Evolutionary conservation across 2,329 filamentous ascomycete genomes (phyloP), one percentile per base, ranked within the genome.

Genomic region (Xylaria sp.): DNA sequence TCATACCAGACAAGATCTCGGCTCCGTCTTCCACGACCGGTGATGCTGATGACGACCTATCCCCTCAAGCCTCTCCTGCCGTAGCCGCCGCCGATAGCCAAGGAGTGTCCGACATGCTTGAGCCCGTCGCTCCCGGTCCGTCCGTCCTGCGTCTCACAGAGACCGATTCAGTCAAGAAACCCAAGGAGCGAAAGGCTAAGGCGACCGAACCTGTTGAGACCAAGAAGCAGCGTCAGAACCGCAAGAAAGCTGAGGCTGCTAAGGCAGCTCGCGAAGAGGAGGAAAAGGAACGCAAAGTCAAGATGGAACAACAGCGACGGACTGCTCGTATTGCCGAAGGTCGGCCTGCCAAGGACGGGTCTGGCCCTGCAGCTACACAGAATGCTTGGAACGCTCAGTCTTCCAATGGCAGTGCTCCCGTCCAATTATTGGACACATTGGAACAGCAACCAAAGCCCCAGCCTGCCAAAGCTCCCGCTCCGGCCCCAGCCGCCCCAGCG

Each of bases 191-290:
- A 81, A 84, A 87, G 75, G 82, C 85, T 73, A 88, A 90, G 82
- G 83, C 85, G 48, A 85, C 88, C 72, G 89, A 93, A 79, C 86
- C 87, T 58, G 87, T 87, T 20, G 92, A 97, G 85, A 92, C 91
- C 23, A 97, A 97, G 91, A 97, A 97, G 86, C 93, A 97, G 84
- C 90, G 94, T 68, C 94, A 97, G 84, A 96, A 97, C 83, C 89
- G 91, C 74, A 89, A 92, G 84, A 97, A 97, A 89, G 90, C 88
- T 44, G 94, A 97, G 81, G 91, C 89, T 66, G 89, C 90, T 76
- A 96, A 93, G 85, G 84, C 86, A 36, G 86, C 88, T 66, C 89
- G 92, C 36, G 91, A 94, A 77, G 91, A 92, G 74, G 89, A 91
- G 0, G 94, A 97, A 82, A 88, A 90, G 77, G 86, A 92, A 76